A percentile compares a stretch with the other conserved stretches of the same genome.
Conservation (phyloP, 192 early-diverging fungal genomes). For the Coemansia asiatica region DNA sequence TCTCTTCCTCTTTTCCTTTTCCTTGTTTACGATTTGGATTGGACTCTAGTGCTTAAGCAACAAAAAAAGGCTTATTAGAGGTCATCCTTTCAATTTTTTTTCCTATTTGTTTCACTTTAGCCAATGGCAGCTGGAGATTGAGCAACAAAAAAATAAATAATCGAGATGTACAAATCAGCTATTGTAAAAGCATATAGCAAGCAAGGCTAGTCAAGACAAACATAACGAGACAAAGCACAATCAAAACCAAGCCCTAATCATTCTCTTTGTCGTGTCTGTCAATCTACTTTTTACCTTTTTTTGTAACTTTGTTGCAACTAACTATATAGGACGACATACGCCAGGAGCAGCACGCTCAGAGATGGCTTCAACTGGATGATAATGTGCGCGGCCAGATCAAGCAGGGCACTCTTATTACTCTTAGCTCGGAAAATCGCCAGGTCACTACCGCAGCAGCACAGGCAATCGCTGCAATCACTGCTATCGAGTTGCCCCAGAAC, state of each 20-base stretch:
- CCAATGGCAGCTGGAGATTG: background rate
- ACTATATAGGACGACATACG: constrained; percentile 47
- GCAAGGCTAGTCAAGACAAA: background rate
- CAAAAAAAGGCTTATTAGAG: too few relatives aligned
- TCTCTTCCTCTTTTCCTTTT: too few relatives aligned
- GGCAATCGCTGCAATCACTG: constrained; percentile 87
- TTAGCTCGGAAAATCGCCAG: constrained; percentile 42
- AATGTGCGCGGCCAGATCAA: constrained; percentile 68
- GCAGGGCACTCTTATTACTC: constrained; percentile 54
- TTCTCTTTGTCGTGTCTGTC: background rate
- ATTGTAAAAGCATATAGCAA: background rate
- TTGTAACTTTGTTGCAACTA: background rate
- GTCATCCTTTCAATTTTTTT: too few relatives aligned
- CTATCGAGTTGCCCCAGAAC: constrained; percentile 84
- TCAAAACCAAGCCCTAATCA: too few relatives aligned
- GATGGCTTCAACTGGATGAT: constrained; percentile 67
- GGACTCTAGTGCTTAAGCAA: too few relatives aligned
- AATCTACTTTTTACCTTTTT: background rate
- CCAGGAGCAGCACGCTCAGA: constrained; percentile 61
- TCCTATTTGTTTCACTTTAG: background rate
- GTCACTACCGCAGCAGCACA: constrained; percentile 74
- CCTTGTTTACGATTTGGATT: too few relatives aligned
- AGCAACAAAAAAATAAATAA: background rate
- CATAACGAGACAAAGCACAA: too few relatives aligned
- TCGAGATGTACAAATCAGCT: background rate